Evolutionary conservation across 768 basidiomycete genomes (phyloP).

Genomic region (Pulveroboletus sp.): DNA sequence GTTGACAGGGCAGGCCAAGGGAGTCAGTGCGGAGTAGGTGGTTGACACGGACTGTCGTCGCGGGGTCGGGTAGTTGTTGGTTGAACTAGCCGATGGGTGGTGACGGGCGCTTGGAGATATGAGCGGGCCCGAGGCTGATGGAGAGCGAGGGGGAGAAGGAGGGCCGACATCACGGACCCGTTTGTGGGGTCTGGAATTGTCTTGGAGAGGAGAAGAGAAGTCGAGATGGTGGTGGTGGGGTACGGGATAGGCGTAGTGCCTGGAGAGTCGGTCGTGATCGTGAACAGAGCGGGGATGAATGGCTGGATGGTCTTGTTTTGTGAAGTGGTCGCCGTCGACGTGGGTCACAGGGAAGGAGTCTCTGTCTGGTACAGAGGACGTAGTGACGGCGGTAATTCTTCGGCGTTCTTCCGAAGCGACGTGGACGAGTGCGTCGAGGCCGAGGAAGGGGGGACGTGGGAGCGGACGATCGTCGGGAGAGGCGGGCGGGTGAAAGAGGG

Average conservation of each 20-base stretch:
- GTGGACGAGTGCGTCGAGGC: slow-evolving; percentile 66
- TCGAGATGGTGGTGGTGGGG: neutral
- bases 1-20: neutral
- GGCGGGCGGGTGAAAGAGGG: neutral
- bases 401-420: slow-evolving; percentile 64
- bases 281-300: neutral
- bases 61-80: slow-evolving; percentile 19
- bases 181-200: slow-evolving; percentile 18
- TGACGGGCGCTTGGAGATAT: slow-evolving; percentile 16
- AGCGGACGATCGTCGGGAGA: neutral
- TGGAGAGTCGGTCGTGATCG: slow-evolving; percentile 22
- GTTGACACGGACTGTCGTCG: slow-evolving; percentile 17
- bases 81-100: slow-evolving; percentile 21
- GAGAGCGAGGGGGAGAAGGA: slow-evolving; percentile 10
- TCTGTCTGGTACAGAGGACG: neutral
- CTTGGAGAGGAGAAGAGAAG: slow-evolving; percentile 1
- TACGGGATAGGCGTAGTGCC: neutral
- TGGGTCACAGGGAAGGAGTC: neutral
- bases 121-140: slow-evolving; percentile 3
- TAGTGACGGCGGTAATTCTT: slow-evolving; percentile 35
- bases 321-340: neutral
- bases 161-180: slow-evolving; percentile 17
- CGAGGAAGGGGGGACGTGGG: slow-evolving; percentile 25
- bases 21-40: slow-evolving; percentile 3
- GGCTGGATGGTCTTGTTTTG: neutral